Evolutionary conservation across 2,329 filamentous ascomycete species (phyloP), one percentile per base, ranked within the genome.

Genomic region (Tolypocladium endophyticum): DNA sequence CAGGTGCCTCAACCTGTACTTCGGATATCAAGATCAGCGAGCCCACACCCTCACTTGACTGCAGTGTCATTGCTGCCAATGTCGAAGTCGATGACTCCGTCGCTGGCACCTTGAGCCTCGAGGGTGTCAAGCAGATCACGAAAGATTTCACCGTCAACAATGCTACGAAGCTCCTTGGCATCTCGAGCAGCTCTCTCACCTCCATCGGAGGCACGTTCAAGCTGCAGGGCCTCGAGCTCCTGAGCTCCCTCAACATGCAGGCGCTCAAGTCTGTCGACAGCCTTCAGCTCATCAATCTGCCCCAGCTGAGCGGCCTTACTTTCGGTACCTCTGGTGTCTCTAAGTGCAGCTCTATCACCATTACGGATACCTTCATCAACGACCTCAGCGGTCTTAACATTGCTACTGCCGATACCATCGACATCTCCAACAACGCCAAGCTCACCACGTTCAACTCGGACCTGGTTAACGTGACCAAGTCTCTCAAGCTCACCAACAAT

Each of bases 361-460:
- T 99, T 72, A 83, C 86, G 76, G 94, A 99, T 80, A 99, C 94
- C 57, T 86, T 87, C 75, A 84, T 99, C 67, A 82, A 79, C 72
- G 85, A 82, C 65, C 83, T 99, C 61, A 81, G 87, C 65, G 92
- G 91, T 70, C 89, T 99, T 73, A 88, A 91, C 72, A 81, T 97
- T 64, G 76, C 84, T 64, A 81, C 82, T n/a, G 87, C 91, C 59
- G 81, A 84, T 60, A 81, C 78, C 65, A 84, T 99, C 72, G 80
- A 89, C 73, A 88, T 99, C 76, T 88, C 90, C 83, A 96, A 96
- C 87, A 97, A 97, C 85, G 79, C 78, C 63, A 87, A 88, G 71
- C 82, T 99, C 67, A 84, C 83, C 71, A 80, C 79, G 62, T 89
- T 95, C 78, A 83, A 84, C 71, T 89, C 92, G 74, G 83, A 88